Conservation (phyloP, 495 filamentous ascomycete genomes). For the Podospora conica region DNA sequence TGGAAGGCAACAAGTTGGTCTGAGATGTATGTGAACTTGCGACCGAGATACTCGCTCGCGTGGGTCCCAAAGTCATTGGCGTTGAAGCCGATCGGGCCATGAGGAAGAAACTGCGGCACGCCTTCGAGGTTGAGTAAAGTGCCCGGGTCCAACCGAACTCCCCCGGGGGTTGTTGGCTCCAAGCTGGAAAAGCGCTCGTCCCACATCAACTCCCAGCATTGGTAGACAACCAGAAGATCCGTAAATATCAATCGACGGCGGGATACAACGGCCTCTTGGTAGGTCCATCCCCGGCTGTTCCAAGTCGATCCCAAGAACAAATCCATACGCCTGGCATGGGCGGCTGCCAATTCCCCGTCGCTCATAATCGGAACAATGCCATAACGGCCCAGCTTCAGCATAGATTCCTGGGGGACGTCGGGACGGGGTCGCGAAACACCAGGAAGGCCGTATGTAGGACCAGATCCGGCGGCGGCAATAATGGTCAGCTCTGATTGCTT, state of each 20-base stretch:
- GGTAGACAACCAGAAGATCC: not conserved
- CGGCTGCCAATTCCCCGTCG: not conserved
- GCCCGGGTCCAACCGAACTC: too few relatives aligned
- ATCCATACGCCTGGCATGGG: not conserved
- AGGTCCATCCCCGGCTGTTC: not conserved
- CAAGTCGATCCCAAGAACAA: not conserved
- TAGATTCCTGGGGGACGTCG: not conserved
- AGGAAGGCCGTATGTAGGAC: not conserved
- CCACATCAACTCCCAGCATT: not conserved
- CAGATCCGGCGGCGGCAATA: not conserved
- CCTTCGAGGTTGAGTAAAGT: too few relatives aligned
- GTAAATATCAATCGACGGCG: not conserved
- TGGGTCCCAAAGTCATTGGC: not conserved
- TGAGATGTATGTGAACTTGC: not conserved
- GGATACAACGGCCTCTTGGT: not conserved
- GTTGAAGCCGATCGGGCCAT: not conserved
- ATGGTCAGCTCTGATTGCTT: not conserved
- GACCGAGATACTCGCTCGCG: not conserved
- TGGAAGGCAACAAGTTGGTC: not conserved
- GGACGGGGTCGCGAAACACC: not conserved
- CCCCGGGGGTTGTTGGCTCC: not conserved
- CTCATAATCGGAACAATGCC: not conserved
- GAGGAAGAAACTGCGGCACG: not conserved
- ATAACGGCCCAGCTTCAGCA: not conserved
- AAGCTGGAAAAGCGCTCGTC: not conserved